A percentile compares a stretch with the other conserved stretches of the same genome.
Conservation (phyloP, 73 alveolate species). For the Paramecium sonneborni region DNA sequence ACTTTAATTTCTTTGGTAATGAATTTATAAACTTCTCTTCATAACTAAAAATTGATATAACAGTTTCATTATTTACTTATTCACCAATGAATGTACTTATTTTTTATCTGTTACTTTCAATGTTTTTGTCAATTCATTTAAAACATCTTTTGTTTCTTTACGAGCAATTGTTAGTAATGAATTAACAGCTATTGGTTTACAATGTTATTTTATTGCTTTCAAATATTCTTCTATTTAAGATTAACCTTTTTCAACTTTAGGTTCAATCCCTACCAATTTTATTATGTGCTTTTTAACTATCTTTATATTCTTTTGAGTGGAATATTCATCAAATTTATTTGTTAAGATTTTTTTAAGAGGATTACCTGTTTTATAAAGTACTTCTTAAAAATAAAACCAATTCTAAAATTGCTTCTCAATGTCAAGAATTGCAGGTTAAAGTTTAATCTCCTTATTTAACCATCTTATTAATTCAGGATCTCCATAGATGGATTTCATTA, state of each 20-base stretch:
- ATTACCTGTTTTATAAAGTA: slow-evolving; percentile 26
- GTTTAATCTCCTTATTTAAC: slow-evolving; percentile 35
- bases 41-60: slow-evolving; percentile 46
- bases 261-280: slow-evolving; percentile 38
- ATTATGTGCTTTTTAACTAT: slow-evolving; percentile 50
- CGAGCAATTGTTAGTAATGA: not conserved
- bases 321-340: slow-evolving; percentile 39
- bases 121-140: slow-evolving; percentile 27
- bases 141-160: slow-evolving; percentile 16
- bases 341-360: slow-evolving; percentile 28
- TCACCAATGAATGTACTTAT: not conserved
- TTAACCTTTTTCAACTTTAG: slow-evolving; percentile 49
- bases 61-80: slow-evolving; percentile 28
- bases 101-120: slow-evolving; percentile 5
- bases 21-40: slow-evolving; percentile 35
- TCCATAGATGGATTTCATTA: not conserved
- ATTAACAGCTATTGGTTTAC: not conserved
- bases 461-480: slow-evolving; percentile 50
- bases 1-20: not conserved
- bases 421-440: slow-evolving; percentile 27
- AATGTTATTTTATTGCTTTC: not conserved
- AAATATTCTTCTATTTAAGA: slow-evolving; percentile 38
- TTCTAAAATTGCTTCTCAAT: slow-evolving; percentile 34
- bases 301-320: slow-evolving; percentile 8
- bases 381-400: slow-evolving; percentile 52